phyloP scores from a whole-genome alignment of 768 basidiomycete genomes.

The Daedaleopsis nitida region DNA sequence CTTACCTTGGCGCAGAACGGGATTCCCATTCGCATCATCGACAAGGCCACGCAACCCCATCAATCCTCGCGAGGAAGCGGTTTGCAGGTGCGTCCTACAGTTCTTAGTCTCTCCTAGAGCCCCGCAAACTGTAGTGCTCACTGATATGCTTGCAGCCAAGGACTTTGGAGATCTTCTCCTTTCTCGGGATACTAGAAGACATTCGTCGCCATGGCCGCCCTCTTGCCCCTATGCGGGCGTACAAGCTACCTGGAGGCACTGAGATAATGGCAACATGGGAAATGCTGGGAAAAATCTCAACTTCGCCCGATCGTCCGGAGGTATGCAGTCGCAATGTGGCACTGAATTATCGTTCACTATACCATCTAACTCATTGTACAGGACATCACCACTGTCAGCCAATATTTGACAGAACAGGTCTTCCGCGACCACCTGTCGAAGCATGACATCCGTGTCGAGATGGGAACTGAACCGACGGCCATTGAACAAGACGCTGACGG shows the following conservation, averaged over 20 bases:
- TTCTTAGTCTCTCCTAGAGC: too few species aligned
- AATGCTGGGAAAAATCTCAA: not conserved
- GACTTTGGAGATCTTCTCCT: slow-evolving; percentile 21
- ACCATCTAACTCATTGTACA: not conserved
- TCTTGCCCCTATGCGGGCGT: slow-evolving; percentile 8
- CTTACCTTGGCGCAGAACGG: slow-evolving; percentile 13
- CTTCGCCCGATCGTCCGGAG: slow-evolving; percentile 21
- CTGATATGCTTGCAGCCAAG: slow-evolving; percentile 22
- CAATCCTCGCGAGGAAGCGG: slow-evolving; percentile 31
- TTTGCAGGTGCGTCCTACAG: slow-evolving; percentile 23
- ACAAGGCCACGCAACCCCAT: slow-evolving; percentile 1
- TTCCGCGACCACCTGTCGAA: slow-evolving; percentile 33
- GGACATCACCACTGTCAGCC: slow-evolving; percentile 10
- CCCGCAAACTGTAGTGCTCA: not conserved
- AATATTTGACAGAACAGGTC: slow-evolving; percentile 31
- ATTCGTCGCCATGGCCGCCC: slow-evolving; percentile 2
- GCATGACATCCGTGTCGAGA: slow-evolving; percentile 35
- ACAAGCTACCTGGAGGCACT: slow-evolving; percentile 23
- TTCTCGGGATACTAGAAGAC: slow-evolving; percentile 24
- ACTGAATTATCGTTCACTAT: not conserved
- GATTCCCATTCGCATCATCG: slow-evolving; percentile 24
- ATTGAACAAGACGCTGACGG: slow-evolving; percentile 37
- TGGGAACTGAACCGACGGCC: slow-evolving; percentile 35
- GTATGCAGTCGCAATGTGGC: slow-evolving; percentile 10
- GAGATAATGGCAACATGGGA: slow-evolving; percentile 11